Base-by-base conservation (phyloP, 805 yeast species). In the Teunomyces cretensis region DNA sequence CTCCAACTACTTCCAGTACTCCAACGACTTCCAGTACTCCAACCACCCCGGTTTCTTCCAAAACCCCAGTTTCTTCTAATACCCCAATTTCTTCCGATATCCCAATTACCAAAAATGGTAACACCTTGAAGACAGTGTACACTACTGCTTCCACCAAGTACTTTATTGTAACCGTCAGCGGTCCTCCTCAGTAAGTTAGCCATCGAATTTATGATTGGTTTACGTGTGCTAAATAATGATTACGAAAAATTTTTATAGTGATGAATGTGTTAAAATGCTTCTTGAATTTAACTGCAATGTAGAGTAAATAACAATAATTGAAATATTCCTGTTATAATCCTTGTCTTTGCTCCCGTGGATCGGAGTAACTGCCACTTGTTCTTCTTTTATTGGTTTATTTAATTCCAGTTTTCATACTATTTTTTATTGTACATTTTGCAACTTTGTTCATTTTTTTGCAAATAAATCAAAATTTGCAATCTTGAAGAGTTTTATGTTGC, bases 131-230 rank as follows among this genome's bases (percentile, higher is more conserved):
- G 27, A 44, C 44, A 3, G 41, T 44, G 1, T 44, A 40, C 44
- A 16, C 12, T n/a, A 41, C 43, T 24, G 47, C 31, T 12, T 40
- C 47, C 17, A 44, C 46, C 13, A 39, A 38, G 12, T 37, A 37
- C 24, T 14, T 28, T 15, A 39, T 44, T 15, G 27, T 38, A 5
- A 44, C 47, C 14, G 35, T 44, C 13, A 35, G 37, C 17, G 32
- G 41, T 11, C 38, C 16, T 4, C 42, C 38, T 12, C 19, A 22
- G 6, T 12, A 35, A 24, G 15, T 5, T 26, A 26, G 16, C 17
- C 26, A 33, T 33, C 36, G 9, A 17, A 16, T 9, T 33, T 15
- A 12, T 5, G 36, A 33, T 33, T 33, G 36, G 17, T 33, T 33
- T 16, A 0, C 13, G 16, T 19, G 22, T 19, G 22, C 22, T 19